Evolutionary conservation across 192 early-diverging fungal species (phyloP).

Genomic region (Coemansia sp.): DNA sequence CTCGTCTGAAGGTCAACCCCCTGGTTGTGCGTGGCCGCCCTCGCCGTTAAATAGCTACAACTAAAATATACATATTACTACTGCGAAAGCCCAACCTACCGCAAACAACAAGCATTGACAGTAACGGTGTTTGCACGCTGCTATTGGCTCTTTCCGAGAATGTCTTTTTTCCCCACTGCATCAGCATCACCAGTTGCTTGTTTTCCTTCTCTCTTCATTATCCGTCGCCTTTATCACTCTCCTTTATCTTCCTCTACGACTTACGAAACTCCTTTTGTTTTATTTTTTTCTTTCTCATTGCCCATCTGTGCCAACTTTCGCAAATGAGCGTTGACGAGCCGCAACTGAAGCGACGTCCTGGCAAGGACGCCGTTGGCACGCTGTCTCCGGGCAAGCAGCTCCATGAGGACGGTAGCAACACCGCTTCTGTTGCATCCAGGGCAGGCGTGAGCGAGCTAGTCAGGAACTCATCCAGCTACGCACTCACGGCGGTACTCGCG

Average conservation of each 20-base stretch:
- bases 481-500: conserved; percentile 34
- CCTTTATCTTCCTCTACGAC: not conserved
- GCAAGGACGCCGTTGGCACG: conserved; percentile 2
- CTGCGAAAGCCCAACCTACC: not conserved
- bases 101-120: not conserved
- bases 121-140: conserved; percentile 8
- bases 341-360: conserved; percentile 15
- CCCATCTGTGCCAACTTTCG: not conserved
- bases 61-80: not conserved
- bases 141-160: conserved; percentile 11
- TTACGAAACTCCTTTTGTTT: conserved; percentile 2
- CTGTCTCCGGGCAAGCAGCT: not conserved
- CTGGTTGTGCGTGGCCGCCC: conserved; percentile 64
- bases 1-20: conserved; percentile 64
- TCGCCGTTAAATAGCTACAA: conserved; percentile 18
- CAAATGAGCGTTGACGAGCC: conserved; percentile 43
- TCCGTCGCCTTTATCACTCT: not conserved
- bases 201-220: not conserved
- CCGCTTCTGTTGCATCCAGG: not conserved
- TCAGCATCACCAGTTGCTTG: not conserved
- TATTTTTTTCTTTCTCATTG: not conserved
- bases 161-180: not conserved
- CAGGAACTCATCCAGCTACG: conserved; percentile 35
- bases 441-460: conserved; percentile 19
- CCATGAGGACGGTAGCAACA: not conserved